A percentile compares a stretch with the other conserved stretches of the same genome.
These are phyloP conservation scores for Cubamyces lactineus DNA, from an alignment of 768 basidiomycete genomes.

Conservation along the genomic window DNA sequence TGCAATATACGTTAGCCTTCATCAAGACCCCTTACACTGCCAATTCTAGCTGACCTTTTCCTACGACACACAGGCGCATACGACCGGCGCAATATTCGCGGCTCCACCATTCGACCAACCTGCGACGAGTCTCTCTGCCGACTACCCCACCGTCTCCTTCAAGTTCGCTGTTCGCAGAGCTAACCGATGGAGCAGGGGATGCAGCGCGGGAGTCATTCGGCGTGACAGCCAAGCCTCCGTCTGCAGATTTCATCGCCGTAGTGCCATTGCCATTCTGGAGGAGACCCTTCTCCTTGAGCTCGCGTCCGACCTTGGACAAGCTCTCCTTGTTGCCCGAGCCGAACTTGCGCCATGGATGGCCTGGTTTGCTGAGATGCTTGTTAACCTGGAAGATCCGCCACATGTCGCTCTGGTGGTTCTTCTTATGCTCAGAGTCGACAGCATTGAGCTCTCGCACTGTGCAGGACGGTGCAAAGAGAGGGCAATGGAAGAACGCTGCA, in stretches of 20 bases:
- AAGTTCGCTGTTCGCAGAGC: conserved; percentile 54
- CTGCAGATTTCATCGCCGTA: conserved; percentile 31
- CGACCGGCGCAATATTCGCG: conserved; percentile 80
- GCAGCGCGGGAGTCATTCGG: conserved; percentile 57
- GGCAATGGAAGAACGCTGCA: conserved; percentile 90
- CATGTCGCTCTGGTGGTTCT: conserved; percentile 87
- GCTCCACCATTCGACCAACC: conserved; percentile 85
- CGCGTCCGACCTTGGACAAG: conserved; percentile 62
- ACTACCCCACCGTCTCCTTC: conserved; percentile 78
- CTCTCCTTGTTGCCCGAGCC: conserved; percentile 85
- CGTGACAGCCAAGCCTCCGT: conserved; percentile 30
- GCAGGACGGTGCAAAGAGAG: conserved; percentile 84
- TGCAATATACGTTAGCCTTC: conserved; percentile 33
- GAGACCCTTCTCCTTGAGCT: conserved; percentile 54
- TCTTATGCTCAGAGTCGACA: conserved; percentile 96
- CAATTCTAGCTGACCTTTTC: conserved; percentile 56
- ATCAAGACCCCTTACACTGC: not conserved
- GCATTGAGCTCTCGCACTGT: conserved; percentile 91
- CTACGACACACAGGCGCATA: conserved; percentile 80
- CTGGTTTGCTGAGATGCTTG: conserved; percentile 78
- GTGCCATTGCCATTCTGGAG: conserved; percentile 33
- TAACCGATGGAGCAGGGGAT: conserved; percentile 62
- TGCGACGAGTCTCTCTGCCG: conserved; percentile 78
- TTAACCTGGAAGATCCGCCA: conserved; percentile 97
- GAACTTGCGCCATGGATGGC: conserved; percentile 90